Percentiles rank a stretch among this genome's conserved stretches.
Conservation (phyloP, 2,329 filamentous ascomycete genomes). For the Allantophomopsis lycopodina region DNA sequence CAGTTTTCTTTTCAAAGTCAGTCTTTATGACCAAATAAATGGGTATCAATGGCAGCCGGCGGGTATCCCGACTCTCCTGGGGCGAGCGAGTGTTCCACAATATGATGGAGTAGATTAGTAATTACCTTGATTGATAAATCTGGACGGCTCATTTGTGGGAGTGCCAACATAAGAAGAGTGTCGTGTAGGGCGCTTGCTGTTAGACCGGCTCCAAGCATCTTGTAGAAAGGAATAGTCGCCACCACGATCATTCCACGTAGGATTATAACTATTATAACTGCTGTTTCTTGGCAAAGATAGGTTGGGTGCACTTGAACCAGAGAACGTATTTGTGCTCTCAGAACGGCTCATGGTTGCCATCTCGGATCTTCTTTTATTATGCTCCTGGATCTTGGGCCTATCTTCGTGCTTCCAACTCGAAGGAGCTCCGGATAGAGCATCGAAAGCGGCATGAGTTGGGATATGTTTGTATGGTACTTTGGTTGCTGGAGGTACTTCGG, state of each 20-base stretch:
- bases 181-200: no score
- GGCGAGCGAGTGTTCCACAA: no score
- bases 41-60: no score
- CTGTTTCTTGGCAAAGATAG: not conserved
- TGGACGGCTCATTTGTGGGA: no score
- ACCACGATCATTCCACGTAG: slow-evolving; percentile 1
- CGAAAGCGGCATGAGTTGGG: slow-evolving; percentile 45
- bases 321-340: not conserved
- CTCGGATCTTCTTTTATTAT: slow-evolving; percentile 15
- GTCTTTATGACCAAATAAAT: no score
- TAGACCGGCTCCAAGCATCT: no score
- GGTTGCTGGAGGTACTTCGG: slow-evolving; percentile 16
- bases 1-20: no score
- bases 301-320: not conserved
- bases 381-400: slow-evolving; percentile 15
- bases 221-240: not conserved
- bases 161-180: no score
- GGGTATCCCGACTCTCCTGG: no score
- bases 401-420: slow-evolving; percentile 31
- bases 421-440: slow-evolving; percentile 40
- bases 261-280: not conserved
- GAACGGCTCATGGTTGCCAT: slow-evolving; percentile 10
- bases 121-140: no score
- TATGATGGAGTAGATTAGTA: no score
- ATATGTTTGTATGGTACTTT: slow-evolving; percentile 41